Base-by-base conservation (phyloP, 2,329 filamentous ascomycete species). In the Zasmidium angulare region DNA sequence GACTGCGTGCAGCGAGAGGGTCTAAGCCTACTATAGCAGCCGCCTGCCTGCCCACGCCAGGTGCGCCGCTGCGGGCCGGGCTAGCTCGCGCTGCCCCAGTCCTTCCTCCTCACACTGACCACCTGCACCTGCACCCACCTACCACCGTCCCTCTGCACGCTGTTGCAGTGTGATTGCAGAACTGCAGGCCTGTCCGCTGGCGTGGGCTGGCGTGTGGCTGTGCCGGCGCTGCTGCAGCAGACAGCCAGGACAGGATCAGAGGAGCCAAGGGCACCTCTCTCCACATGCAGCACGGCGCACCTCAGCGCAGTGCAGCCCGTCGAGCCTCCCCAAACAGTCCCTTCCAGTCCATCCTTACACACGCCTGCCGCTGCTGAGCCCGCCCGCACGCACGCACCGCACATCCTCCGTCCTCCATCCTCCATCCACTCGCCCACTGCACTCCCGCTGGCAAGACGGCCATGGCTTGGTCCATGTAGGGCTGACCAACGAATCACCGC, bases 401-500 rank as follows among this genome's bases (percentile, higher is more conserved):
- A 7, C 29, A 36, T 36, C 29, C 29, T 36, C 29, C 14, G 29
- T 36, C 29, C 29, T 43, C 36, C 3, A 43, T 43, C 36, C 36
- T 19, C n/a, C 36, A 19, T 43, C 36, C n/a, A 7, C 7, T 43
- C 36, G 6, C 6, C 36, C 36, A 3, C 6, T 43, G 6, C 36
- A 9, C 23, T 50, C 58, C 51, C 43, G 49, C 48, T 52, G 29
- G 55, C 60, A 26, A 11, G 26, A 29, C 11, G 36, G 36, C 36
- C 36, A 43, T 29, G 55, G 58, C 61, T 29, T 55, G 60, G 63
- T n/a, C n/a, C n/a, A n/a, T n/a, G n/a, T 63, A 61, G 55, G 60
- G 63, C 63, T 65, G 63, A 17, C 19, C 55, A 60, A 57, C 62
- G 57, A 56, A 64, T 62, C 59, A 58, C 53, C 60, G 58, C 50